These are phyloP conservation scores for Kwoniella europaea DNA, from an alignment of 768 basidiomycete genomes.

Conservation along the genomic window DNA sequence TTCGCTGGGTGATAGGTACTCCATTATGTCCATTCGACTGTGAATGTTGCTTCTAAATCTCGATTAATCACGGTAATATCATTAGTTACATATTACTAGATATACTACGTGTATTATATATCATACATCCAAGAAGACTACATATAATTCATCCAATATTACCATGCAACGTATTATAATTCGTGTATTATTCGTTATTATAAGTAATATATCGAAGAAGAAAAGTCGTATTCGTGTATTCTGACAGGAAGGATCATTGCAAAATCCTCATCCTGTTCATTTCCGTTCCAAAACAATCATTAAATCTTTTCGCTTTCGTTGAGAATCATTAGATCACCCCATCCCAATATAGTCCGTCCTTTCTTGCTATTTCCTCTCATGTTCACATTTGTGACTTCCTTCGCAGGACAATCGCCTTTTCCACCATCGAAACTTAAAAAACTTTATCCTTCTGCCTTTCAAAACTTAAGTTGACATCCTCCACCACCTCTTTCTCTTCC, in stretches of 20 bases:
- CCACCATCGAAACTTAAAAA: too few species aligned
- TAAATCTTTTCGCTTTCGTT: background rate
- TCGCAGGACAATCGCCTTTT: too few species aligned
- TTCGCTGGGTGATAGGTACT: slow-evolving; percentile 40
- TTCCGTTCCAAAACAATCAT: too few species aligned
- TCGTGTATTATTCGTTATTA: background rate
- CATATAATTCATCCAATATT: background rate
- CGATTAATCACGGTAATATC: background rate
- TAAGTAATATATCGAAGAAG: too few species aligned
- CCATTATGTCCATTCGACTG: slow-evolving; percentile 59
- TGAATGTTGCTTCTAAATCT: slow-evolving; percentile 51
- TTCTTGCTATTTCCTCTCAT: too few species aligned
- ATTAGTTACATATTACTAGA: background rate
- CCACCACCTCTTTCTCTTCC: slow-evolving; percentile 47
- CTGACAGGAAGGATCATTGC: too few species aligned
- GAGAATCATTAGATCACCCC: too few species aligned
- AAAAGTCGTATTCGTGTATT: background rate
- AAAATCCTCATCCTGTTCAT: too few species aligned
- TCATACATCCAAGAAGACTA: background rate
- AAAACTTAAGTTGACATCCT: slow-evolving; percentile 8
- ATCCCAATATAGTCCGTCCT: too few species aligned
- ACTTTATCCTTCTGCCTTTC: too few species aligned
- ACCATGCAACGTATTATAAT: background rate
- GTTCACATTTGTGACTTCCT: too few species aligned
- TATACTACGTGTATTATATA: slow-evolving; percentile 1